Evolutionary conservation across 345 rosid genomes (phyloP), one percentile per base, ranked within the genome.

Genomic region (Syzygium jambos): DNA sequence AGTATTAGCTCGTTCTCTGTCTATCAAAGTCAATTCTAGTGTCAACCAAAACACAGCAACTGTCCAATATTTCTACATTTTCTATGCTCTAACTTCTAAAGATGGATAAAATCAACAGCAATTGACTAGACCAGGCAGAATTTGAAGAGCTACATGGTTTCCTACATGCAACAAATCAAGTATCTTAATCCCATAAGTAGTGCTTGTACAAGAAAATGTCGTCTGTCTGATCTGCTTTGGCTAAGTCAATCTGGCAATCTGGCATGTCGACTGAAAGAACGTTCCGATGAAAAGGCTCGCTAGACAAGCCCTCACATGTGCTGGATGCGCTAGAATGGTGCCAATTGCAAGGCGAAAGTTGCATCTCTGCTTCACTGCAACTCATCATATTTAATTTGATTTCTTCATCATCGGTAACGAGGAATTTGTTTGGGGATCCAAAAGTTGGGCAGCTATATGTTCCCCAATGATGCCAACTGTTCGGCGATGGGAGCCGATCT

Each of bases 201-300:
- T 78, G 92, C 87, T 85, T 77, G 92, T 94, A 96, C 98, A 94
- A 87, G 98, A 93, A 96, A 85, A 95, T 78, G 90, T 95, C 97
- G 90, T 96, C 98, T 88, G 90, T 87, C 84, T 94, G 94, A 57
- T 93, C 93, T 84, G 93, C 92, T 90, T 93, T 92, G 41, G 90
- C 90, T 6, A 92, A 91, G 85, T 92, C 92, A 30, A 90, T 95
- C 88, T 90, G 90, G 88, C 86, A 77, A 57, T 90, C 92, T 86
- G 87, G 84, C 54, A 34, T 88, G 34, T 52, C 82, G 5, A 80
- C 21, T 11, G 89, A 90, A 77, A 52, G n/a, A n/a, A 86, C 25
- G 38, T 84, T 87, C 84, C 52, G 89, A 80, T 86, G 82, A 4
- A 86, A 86, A 29, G 90, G 90, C 84, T 88, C 87, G 23, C 88